Conservation (phyloP, 2,329 filamentous ascomycete genomes). For the Trichoderma harzianum region DNA sequence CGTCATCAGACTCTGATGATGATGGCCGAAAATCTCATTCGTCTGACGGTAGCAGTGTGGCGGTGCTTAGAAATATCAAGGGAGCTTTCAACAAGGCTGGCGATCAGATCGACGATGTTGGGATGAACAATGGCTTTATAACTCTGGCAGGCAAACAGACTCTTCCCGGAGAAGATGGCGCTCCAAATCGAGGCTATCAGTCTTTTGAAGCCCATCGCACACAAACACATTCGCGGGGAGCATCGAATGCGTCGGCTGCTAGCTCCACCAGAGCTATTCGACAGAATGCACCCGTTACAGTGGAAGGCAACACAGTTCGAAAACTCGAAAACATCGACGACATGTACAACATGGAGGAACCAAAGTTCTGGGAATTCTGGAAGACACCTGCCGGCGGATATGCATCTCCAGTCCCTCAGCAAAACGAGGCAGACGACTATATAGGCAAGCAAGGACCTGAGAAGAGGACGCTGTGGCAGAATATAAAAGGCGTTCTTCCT, state of each 20-base stretch:
- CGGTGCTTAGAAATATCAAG: constrained; percentile 46
- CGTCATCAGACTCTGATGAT: neutral
- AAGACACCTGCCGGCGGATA: constrained; percentile 60
- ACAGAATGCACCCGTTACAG: neutral
- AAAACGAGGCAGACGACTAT: constrained; percentile 41
- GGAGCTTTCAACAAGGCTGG: constrained; percentile 43
- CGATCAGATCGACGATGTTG: constrained; percentile 52
- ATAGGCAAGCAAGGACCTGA: constrained; percentile 32
- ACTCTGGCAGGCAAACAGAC: neutral
- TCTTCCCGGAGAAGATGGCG: constrained; percentile 23
- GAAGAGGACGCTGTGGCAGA: constrained; percentile 50
- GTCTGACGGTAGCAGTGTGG: constrained; percentile 25
- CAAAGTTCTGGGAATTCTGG: constrained; percentile 62
- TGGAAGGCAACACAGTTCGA: constrained; percentile 50
- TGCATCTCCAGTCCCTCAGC: constrained; percentile 59
- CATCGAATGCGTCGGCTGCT: constrained; percentile 39
- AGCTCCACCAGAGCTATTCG: constrained; percentile 33
- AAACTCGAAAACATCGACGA: constrained; percentile 47
- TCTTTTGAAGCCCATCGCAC: constrained; percentile 33
- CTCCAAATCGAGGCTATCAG: constrained; percentile 24
- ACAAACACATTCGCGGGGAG: constrained; percentile 34
- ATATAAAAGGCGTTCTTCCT: constrained; percentile 47
- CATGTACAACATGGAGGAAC: constrained; percentile 45
- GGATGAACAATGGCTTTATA: constrained; percentile 54
- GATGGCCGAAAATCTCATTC: neutral